A percentile compares a stretch with the other conserved stretches of the same genome.
Evolutionary conservation across 2,329 filamentous ascomycete species (phyloP).

Genomic region (Aspergillus sojae): DNA sequence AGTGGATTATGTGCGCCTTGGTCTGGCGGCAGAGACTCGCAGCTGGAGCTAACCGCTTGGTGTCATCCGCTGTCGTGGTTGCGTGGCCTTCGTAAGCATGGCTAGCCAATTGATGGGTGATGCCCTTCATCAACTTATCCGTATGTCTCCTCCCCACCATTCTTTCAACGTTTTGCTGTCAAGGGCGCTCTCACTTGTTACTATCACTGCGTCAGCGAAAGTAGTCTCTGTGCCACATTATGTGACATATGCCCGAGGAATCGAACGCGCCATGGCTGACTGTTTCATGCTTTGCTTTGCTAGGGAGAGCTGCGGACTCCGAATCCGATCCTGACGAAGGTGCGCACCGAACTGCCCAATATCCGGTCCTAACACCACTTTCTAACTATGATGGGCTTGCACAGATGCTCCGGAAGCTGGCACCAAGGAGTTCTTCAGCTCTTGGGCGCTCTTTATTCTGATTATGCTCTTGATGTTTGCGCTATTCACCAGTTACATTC

Average conservation of each 20-base stretch:
- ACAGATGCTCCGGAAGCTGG: constrained; percentile 73
- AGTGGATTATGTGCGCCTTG: constrained; percentile 40
- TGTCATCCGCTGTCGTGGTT: constrained; percentile 28
- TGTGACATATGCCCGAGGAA: background rate
- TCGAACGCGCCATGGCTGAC: background rate
- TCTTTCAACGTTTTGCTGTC: background rate
- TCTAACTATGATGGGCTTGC: constrained; percentile 25
- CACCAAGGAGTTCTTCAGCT: constrained; percentile 91
- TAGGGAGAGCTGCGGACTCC: constrained; percentile 40
- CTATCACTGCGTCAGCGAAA: background rate
- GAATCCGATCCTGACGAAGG: constrained; percentile 43
- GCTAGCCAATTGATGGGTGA: constrained; percentile 40
- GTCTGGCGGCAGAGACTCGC: constrained; percentile 35
- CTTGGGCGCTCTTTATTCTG: constrained; percentile 96
- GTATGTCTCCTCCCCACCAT: constrained; percentile 30
- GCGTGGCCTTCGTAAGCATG: constrained; percentile 34
- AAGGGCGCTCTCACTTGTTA: background rate
- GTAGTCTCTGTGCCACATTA: too few species aligned
- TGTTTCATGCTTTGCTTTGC: constrained; percentile 6
- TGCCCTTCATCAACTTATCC: constrained; percentile 36
- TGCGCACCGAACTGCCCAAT: constrained; percentile 28
- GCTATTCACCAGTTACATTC: constrained; percentile 94
- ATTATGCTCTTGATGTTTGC: constrained; percentile 92
- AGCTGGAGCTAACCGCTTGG: constrained; percentile 36
- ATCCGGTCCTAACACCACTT: background rate